These are phyloP conservation scores for Trichaptum fuscoviolaceum DNA, from an alignment of 768 basidiomycete species.

Conservation along the genomic window DNA sequence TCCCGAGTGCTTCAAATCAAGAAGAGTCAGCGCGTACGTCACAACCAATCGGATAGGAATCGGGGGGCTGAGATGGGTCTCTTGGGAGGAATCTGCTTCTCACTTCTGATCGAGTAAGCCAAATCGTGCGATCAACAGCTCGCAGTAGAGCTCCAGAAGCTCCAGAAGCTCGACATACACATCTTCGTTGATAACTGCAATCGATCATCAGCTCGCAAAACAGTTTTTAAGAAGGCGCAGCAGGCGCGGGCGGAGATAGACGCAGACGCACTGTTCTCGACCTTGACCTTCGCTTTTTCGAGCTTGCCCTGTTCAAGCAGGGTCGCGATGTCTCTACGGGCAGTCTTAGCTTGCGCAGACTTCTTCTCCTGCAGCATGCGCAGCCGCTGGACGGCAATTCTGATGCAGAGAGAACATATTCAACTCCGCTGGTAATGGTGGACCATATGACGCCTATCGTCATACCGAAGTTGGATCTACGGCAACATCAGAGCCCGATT, in stretches of 20 bases:
- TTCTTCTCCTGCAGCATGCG: conserved; percentile 90
- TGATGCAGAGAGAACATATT: conserved; percentile 21
- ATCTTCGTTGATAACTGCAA: conserved; percentile 76
- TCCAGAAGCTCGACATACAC: conserved; percentile 85
- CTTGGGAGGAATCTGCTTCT: conserved; percentile 19
- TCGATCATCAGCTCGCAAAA: conserved; percentile 7
- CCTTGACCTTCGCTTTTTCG: conserved; percentile 82
- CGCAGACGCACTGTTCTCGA: conserved; percentile 64
- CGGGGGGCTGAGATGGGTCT: conserved; percentile 3
- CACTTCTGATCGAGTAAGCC: conserved; percentile 87
- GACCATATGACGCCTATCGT: conserved; percentile 10
- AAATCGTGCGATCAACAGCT: conserved; percentile 89
- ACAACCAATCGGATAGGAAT: background rate
- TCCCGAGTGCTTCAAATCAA: conserved; percentile 52
- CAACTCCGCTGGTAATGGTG: conserved; percentile 1
- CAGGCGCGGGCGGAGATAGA: conserved; percentile 15
- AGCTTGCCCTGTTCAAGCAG: conserved; percentile 73
- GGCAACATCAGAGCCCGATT: background rate
- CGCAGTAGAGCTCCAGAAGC: conserved; percentile 89
- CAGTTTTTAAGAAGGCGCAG: conserved; percentile 11
- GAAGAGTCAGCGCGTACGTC: background rate
- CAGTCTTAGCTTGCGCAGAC: conserved; percentile 69
- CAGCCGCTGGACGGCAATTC: conserved; percentile 80
- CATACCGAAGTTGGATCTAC: conserved; percentile 16
- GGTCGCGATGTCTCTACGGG: conserved; percentile 76